A percentile compares a stretch with the other conserved stretches of the same genome.
Evolutionary conservation across 352 stramenopile species (phyloP).

Genomic region (Aphanomyces cochlioides): DNA sequence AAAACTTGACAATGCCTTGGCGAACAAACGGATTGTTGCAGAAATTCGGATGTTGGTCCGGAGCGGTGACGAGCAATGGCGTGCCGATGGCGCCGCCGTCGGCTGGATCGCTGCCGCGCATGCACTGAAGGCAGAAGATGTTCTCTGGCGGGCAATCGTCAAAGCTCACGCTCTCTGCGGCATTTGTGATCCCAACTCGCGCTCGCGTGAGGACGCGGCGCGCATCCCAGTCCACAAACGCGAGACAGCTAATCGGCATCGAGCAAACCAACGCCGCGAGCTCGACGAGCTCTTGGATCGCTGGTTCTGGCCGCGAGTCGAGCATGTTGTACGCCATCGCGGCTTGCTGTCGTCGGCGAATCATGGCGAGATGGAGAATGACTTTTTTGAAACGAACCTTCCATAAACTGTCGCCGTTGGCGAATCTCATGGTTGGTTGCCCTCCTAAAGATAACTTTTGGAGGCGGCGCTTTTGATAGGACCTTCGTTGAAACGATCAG

Average conservation of each 20-base stretch:
- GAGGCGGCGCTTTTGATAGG: too few species aligned
- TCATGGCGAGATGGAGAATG: too few species aligned
- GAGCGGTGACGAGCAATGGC: not conserved
- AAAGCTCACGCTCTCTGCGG: not conserved
- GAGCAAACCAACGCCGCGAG: not conserved
- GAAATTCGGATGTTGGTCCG: not conserved
- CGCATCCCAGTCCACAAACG: not conserved
- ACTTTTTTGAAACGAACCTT: too few species aligned
- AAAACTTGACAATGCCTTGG: not conserved
- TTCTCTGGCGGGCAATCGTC: not conserved
- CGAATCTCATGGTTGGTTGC: too few species aligned
- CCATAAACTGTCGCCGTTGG: too few species aligned
- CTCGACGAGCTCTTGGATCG: not conserved
- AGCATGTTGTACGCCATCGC: not conserved
- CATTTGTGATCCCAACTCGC: not conserved
- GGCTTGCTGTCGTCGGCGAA: too few species aligned
- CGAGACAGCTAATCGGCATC: not conserved
- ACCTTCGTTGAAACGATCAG: too few species aligned
- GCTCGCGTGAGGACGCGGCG: not conserved
- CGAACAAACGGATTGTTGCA: not conserved
- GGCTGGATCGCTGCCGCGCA: not conserved
- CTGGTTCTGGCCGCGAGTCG: not conserved
- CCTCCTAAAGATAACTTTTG: too few species aligned
- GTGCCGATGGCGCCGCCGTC: not conserved
- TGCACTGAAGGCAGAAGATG: not conserved